Base-by-base conservation (phyloP, 139 green algal species). In the Volvox africanus region DNA sequence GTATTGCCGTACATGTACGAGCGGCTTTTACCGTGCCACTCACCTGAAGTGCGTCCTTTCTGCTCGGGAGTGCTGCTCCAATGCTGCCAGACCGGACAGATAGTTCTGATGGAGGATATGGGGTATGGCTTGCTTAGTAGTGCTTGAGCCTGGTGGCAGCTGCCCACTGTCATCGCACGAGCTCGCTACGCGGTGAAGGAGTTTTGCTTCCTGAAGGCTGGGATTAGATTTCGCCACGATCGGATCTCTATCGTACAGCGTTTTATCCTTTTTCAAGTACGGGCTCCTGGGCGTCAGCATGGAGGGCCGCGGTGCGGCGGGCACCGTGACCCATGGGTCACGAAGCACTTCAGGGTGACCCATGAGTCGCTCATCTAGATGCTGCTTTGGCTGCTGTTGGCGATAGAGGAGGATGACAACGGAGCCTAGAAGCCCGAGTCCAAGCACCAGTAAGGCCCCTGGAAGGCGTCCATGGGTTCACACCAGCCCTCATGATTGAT, bases 51-150 rank as follows among this genome's bases (percentile, higher is more conserved):
- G 83, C 20, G 83, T 88, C 35, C 35, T 32, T 33, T 80, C 67
- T 2, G 36, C 83, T 26, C 33, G 24, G 0, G 83, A 88, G 24
- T 80, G 35, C 16, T 28, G 24, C 33, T 80, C 35, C 83, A 88
- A 68, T 28, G 67, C 22, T 19, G 9, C 35, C 67, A 65, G 62
- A 3, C 92, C 92, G 35, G 88, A 86, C n/a, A 95, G 91, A 62
- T 87, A 94, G 81, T 92, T 92, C 44, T 84, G 55, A 71, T 92
- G 89, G 36, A 92, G 68, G 5, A 89, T 55, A 26, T 73, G 89
- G 0, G 89, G 89, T 2, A 92, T 92, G 20, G 44, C 44, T 55
- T 55, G 44, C 44, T 9, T 9, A 55, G 9, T 55, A 9, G 9
- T 55, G 9, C 9, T 9, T 14, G 9, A 55, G 44, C 44, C 44